Conservation (phyloP, 345 rosid genomes). For the Eucalyptus viminalis region DNA sequence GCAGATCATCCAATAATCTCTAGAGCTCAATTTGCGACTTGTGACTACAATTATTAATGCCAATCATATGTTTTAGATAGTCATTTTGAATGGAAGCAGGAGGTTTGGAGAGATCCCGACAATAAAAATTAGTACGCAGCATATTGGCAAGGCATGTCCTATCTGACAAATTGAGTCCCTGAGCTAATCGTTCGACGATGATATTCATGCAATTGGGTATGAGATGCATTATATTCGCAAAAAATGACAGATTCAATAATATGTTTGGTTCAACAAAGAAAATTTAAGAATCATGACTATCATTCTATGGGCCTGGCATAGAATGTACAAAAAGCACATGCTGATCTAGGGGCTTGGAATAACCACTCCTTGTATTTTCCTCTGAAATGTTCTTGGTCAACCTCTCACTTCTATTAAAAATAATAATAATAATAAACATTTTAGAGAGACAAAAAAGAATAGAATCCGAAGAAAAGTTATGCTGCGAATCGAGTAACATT, state of each 20-base stretch:
- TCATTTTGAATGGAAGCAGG: neutral
- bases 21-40: neutral
- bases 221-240: neutral
- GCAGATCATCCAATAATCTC: neutral
- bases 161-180: neutral
- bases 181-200: neutral
- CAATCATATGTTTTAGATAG: neutral
- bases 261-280: neutral
- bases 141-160: neutral
- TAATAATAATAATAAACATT: neutral
- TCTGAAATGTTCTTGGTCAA: neutral
- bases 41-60: neutral
- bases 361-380: neutral
- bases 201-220: neutral
- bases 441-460: neutral
- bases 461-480: neutral
- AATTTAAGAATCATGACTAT: neutral
- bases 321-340: neutral
- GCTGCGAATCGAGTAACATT: neutral
- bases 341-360: neutral
- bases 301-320: neutral
- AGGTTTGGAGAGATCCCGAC: neutral
- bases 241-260: neutral
- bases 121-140: neutral
- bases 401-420: neutral